These are phyloP conservation scores for Licmophora abbreviata DNA, from an alignment of 108 stramenopile species.

Conservation along the genomic window DNA sequence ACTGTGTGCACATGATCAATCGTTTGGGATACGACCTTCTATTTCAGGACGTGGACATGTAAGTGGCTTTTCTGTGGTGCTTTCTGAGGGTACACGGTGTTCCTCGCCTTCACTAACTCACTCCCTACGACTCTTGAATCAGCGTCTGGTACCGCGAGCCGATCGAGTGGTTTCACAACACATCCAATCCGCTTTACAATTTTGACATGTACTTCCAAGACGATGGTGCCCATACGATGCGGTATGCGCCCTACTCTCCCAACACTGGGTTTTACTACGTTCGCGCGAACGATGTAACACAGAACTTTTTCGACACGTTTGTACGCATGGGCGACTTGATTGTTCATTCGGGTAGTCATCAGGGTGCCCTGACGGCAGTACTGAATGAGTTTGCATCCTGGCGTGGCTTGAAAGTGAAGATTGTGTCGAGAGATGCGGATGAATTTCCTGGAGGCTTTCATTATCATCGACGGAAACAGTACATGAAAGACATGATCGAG, in stretches of 20 bases:
- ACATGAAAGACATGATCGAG: conserved; percentile 32
- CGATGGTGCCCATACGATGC: conserved; percentile 65
- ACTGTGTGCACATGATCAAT: conserved; percentile 54
- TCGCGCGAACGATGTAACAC: conserved; percentile 39
- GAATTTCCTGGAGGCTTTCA: conserved; percentile 45
- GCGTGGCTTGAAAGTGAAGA: conserved; percentile 62
- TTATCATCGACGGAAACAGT: conserved; percentile 26
- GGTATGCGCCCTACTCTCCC: conserved; percentile 70
- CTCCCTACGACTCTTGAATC: too few species aligned
- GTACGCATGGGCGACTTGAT: conserved; percentile 56
- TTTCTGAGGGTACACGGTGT: conserved; percentile 14
- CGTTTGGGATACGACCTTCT: conserved; percentile 70
- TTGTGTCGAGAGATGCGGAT: conserved; percentile 35
- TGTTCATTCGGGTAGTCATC: conserved; percentile 47
- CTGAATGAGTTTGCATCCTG: conserved; percentile 49
- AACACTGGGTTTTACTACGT: conserved; percentile 85
- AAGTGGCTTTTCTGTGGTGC: conserved; percentile 31
- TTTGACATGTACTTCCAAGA: conserved; percentile 32
- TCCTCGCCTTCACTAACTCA: conserved; percentile 18
- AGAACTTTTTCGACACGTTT: conserved; percentile 41
- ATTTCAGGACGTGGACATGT: conserved; percentile 78
- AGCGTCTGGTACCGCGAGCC: conserved; percentile 19
- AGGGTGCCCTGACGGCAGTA: conserved; percentile 46
- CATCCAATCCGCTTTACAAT: neutral
- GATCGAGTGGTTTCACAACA: conserved; percentile 1